Percentiles rank a stretch among this genome's conserved stretches.
phyloP scores from a whole-genome alignment of 2,329 filamentous ascomycete species.

The Cordyceps javanica region DNA sequence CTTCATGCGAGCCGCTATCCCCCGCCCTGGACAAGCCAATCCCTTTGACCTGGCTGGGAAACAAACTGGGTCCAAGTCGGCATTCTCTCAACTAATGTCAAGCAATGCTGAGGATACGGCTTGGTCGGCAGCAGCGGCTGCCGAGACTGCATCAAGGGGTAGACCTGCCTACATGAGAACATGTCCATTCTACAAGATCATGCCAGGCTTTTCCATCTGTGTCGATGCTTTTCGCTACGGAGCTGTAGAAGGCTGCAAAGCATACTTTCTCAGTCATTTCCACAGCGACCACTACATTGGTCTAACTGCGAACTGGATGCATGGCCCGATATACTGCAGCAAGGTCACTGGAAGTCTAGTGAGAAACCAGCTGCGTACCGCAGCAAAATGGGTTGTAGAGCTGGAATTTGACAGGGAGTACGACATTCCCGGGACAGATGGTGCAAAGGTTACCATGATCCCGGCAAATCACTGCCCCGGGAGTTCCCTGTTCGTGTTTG shows the following conservation, averaged over 20 bases:
- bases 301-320: slow-evolving; percentile 77
- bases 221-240: slow-evolving; percentile 97
- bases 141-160: slow-evolving; percentile 70
- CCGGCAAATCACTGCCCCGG: slow-evolving; percentile 95
- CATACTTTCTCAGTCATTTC: slow-evolving; percentile 96
- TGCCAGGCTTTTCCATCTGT: slow-evolving; percentile 86
- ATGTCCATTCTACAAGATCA: slow-evolving; percentile 97
- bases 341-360: slow-evolving; percentile 87
- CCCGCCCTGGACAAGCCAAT: slow-evolving; percentile 74
- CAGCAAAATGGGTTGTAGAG: slow-evolving; percentile 76
- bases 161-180: slow-evolving; percentile 83
- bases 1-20: slow-evolving; percentile 61
- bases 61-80: slow-evolving; percentile 48
- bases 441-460: slow-evolving; percentile 88
- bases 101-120: slow-evolving; percentile 83
- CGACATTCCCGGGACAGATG: slow-evolving; percentile 75
- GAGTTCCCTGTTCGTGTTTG: slow-evolving; percentile 87
- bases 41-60: slow-evolving; percentile 56
- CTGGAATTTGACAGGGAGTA: slow-evolving; percentile 77
- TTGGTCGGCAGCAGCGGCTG: slow-evolving; percentile 79
- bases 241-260: slow-evolving; percentile 82
- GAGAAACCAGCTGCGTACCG: slow-evolving; percentile 76
- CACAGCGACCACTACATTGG: slow-evolving; percentile 98
- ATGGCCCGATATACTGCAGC: slow-evolving; percentile 96
- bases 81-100: slow-evolving; percentile 91